Base-by-base conservation (phyloP, 1,139 yeast genomes). In the Hemisphaericaspora xylofermentans region DNA sequence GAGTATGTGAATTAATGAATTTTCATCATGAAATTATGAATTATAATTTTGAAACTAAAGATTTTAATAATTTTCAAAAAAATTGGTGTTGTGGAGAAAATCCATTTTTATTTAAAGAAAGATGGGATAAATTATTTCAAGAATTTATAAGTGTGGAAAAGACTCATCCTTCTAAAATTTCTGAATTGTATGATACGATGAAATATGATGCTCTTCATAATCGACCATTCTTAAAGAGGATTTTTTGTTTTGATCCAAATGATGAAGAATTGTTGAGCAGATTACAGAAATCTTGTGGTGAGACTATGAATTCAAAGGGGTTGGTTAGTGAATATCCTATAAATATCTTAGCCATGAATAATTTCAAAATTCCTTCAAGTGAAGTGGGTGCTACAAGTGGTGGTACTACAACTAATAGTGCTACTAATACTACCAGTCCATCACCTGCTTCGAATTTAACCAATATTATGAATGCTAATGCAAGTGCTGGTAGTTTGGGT, bases 61-160 rank as follows among this genome's bases (percentile, higher is more conserved):
- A 88, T 52, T 88, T 86, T 13, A 70, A 74, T 33, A 64, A 68
- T 6, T 81, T 89, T 65, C 97, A 91, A 61, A 64, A 74, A 12
- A 74, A 80, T 41, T 94, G 99, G 99, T 94, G 99, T 60, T 91
- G 98, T 64, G 94, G 89, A 21, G 99, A 94, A 61, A 97, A 93
- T 60, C 93, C 98, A 2, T 68, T 76, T 46, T 66, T 94, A 47
- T 93, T 94, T 65, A 83, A 82, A 50, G 99, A 94, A 66, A 78
- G 99, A 58, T 94, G 99, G 99, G 97, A 93, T 55, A 94, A 94
- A 61, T 71, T 94, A 38, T 94, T 94, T 63, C 87, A 82, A 52
- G 99, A 94, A 62, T 94, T 94, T 64, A 82, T 84, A 26, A 82
- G 88, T 38, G 95, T 89, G 37, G 99, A 94, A 53, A 94, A 94